Evolutionary conservation across 192 early-diverging fungal species (phyloP).

Genomic region (Backusella macrospora): DNA sequence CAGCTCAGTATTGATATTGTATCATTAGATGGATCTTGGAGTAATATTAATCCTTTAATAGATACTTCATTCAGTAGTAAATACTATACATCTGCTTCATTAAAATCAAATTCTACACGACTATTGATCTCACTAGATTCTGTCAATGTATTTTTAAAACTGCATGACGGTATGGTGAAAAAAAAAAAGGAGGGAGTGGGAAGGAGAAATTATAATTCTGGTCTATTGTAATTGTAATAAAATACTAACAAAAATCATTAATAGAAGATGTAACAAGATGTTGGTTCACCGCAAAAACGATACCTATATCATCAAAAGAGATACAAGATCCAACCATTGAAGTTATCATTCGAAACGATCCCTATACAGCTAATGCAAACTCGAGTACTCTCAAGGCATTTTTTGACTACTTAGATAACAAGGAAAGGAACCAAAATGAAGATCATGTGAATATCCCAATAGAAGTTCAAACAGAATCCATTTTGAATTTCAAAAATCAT

Average conservation of each 20-base stretch:
- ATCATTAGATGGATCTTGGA: slow-evolving; percentile 20
- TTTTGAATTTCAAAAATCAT: slow-evolving; percentile 56
- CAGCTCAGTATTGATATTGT: slow-evolving; percentile 33
- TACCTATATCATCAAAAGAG: slow-evolving; percentile 1
- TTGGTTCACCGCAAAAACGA: slow-evolving; percentile 41
- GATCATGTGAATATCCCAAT: slow-evolving; percentile 49
- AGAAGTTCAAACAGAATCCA: slow-evolving; percentile 58
- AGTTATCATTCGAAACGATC: slow-evolving; percentile 41
- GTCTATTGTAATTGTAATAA: not conserved
- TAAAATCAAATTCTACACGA: slow-evolving; percentile 10
- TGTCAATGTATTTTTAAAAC: slow-evolving; percentile 32
- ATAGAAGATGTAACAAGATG: slow-evolving; percentile 28
- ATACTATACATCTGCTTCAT: not conserved
- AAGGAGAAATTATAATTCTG: not conserved
- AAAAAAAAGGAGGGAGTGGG: not conserved
- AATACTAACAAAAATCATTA: not conserved
- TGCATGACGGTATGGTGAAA: slow-evolving; percentile 22
- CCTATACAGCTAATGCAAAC: slow-evolving; percentile 27
- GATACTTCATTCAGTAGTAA: not conserved
- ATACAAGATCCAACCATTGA: slow-evolving; percentile 45
- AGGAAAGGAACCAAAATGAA: slow-evolving; percentile 43
- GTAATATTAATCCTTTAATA: not conserved
- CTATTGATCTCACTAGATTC: slow-evolving; percentile 31
- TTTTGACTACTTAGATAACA: slow-evolving; percentile 42
- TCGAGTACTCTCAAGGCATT: slow-evolving; percentile 40